Conservation (phyloP, 1,284 basidiomycete species). For the Malassezia psittaci region DNA sequence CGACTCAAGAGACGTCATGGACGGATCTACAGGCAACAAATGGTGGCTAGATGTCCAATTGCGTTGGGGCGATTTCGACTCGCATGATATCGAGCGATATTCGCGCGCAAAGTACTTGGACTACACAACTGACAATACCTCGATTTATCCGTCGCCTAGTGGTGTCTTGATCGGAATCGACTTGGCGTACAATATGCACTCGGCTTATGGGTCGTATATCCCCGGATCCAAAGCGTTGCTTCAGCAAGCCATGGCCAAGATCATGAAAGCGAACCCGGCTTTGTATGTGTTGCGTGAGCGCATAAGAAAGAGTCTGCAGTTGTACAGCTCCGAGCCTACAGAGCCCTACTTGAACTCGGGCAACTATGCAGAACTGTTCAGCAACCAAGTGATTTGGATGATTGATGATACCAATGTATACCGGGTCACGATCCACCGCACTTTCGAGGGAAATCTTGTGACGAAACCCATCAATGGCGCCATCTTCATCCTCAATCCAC, state of each 20-base stretch:
- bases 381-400: constrained; percentile 99
- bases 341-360: constrained; percentile 95
- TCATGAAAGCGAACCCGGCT: constrained; percentile 99
- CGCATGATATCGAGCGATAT: constrained; percentile 67
- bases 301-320: constrained; percentile 92
- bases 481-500: constrained; percentile 99
- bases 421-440: constrained; percentile 98
- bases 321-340: constrained; percentile 97
- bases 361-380: constrained; percentile 94
- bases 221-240: constrained; percentile 95
- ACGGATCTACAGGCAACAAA: constrained; percentile 94
- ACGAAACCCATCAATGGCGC: constrained; percentile 99
- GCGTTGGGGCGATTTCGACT: constrained; percentile 98
- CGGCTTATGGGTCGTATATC: constrained; percentile 99
- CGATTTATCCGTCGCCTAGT: constrained; percentile 94
- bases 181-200: constrained; percentile 94
- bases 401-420: constrained; percentile 99
- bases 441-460: constrained; percentile 98
- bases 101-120: constrained; percentile 96
- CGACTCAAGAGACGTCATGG: constrained; percentile 89
- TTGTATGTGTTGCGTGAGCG: constrained; percentile 94
- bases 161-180: constrained; percentile 98
- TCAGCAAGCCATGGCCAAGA: constrained; percentile 98
- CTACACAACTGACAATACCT: constrained; percentile 67
- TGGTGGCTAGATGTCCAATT: constrained; percentile 97